These are phyloP conservation scores for Lachnellula willkommii DNA, from an alignment of 2,329 filamentous ascomycete genomes.

Conservation along the genomic window DNA sequence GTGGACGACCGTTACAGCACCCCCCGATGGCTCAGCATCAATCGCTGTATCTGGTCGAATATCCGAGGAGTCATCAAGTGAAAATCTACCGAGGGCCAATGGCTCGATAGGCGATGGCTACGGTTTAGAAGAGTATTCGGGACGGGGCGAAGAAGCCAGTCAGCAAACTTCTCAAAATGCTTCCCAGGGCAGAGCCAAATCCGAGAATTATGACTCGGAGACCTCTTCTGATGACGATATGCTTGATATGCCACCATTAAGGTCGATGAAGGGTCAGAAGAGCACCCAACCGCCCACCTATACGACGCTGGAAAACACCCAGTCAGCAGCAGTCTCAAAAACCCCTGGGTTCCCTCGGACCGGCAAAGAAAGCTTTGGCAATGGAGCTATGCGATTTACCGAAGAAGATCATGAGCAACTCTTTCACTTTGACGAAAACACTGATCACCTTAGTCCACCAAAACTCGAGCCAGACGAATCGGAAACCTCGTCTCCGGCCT, in stretches of 20 bases:
- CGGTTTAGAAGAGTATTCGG: neutral
- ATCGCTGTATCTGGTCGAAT: conserved; percentile 17
- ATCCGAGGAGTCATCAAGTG: conserved; percentile 15
- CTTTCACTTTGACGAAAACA: conserved; percentile 27
- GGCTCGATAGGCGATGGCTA: conserved; percentile 1
- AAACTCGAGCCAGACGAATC: conserved; percentile 14
- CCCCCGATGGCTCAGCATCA: conserved; percentile 30
- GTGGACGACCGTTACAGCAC: conserved; percentile 31
- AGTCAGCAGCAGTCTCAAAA: conserved; percentile 5
- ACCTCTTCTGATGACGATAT: conserved; percentile 21
- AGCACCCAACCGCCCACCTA: conserved; percentile 14
- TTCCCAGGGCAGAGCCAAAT: neutral
- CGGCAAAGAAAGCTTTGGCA: neutral
- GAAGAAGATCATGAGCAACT: conserved; percentile 24
- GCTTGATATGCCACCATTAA: conserved; percentile 23
- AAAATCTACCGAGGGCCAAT: conserved; percentile 10
- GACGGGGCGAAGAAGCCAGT: neutral
- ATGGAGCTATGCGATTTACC: conserved; percentile 12
- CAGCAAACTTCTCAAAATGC: neutral
- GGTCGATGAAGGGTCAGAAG: conserved; percentile 11
- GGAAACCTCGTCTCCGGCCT: conserved; percentile 3
- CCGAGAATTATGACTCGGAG: conserved; percentile 4
- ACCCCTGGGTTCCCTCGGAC: neutral
- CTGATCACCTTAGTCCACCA: conserved; percentile 1
- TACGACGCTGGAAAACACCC: neutral